A percentile compares a stretch with the other conserved stretches of the same genome.
Conservation (phyloP, 306 rosid species). For the Gynostemma pentaphyllum region DNA sequence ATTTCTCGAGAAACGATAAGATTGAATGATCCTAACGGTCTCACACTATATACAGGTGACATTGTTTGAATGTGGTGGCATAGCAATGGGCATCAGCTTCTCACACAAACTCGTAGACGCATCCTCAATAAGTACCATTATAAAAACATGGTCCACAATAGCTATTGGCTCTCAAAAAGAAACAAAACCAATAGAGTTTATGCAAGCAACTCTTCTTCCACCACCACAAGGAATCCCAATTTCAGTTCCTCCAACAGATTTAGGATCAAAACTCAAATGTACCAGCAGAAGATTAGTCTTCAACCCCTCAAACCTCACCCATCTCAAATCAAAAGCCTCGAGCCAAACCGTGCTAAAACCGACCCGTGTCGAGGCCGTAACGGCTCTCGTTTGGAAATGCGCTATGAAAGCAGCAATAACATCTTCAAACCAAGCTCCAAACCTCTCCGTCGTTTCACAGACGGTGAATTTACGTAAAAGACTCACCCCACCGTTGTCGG, state of each 20-base stretch:
- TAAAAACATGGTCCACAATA: slow-evolving; percentile 26
- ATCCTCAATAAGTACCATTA: slow-evolving; percentile 23
- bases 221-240: not conserved
- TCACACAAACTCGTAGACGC: slow-evolving; percentile 41
- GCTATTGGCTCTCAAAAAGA: not conserved
- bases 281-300: slow-evolving; percentile 29
- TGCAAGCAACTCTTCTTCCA: slow-evolving; percentile 14
- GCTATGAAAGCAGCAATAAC: slow-evolving; percentile 17
- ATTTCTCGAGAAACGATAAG: not conserved
- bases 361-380: slow-evolving; percentile 25
- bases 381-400: slow-evolving; percentile 39
- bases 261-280: slow-evolving; percentile 6
- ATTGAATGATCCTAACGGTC: not conserved
- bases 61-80: slow-evolving; percentile 38
- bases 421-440: not conserved
- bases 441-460: slow-evolving; percentile 21
- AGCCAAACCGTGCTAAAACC: slow-evolving; percentile 4
- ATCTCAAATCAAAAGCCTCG: slow-evolving; percentile 20
- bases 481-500: slow-evolving; percentile 11
- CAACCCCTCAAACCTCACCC: slow-evolving; percentile 14
- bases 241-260: not conserved
- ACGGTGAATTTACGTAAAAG: slow-evolving; percentile 22
- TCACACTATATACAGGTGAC: slow-evolving; percentile 22
- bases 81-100: slow-evolving; percentile 28
- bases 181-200: not conserved